A percentile compares a stretch with the other conserved stretches of the same genome.
phyloP scores from a whole-genome alignment of 2,329 filamentous ascomycete genomes.

The Cryphonectria radicalis region DNA sequence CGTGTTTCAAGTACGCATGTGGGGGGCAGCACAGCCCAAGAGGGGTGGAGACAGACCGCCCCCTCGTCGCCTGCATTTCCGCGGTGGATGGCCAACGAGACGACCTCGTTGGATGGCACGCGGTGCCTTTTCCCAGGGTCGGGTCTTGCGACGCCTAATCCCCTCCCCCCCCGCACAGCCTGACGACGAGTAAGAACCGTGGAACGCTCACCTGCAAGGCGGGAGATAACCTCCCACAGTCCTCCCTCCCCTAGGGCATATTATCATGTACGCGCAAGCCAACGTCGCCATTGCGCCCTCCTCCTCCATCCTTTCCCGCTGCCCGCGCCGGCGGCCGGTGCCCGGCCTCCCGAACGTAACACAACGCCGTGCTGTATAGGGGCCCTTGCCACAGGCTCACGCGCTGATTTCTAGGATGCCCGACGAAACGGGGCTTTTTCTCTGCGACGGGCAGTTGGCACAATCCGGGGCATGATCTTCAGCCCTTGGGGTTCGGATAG shows the following conservation, averaged over 20 bases:
- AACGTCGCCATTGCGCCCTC: not conserved
- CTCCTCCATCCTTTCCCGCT: not conserved
- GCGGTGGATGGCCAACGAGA: not conserved
- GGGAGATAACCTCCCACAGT: not conserved
- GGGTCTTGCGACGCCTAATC: not conserved
- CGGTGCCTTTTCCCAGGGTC: conserved; percentile 1
- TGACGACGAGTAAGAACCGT: not conserved
- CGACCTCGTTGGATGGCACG: conserved; percentile 15
- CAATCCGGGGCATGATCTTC: conserved; percentile 14
- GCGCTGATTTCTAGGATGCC: not conserved
- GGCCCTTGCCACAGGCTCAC: not conserved
- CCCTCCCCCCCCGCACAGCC: not conserved
- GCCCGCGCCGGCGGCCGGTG: conserved; percentile 1
- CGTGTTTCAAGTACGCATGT: conserved; percentile 28
- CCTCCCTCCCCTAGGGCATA: not conserved
- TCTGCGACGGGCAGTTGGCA: conserved; percentile 6
- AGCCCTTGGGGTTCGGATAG: conserved; percentile 14
- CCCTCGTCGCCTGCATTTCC: conserved; percentile 5
- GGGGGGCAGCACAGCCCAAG: conserved; percentile 14
- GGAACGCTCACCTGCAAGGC: not conserved
- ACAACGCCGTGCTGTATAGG: not conserved
- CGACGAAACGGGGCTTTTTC: not conserved
- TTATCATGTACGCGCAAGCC: not conserved
- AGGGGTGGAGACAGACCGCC: conserved; percentile 17
- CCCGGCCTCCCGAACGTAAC: conserved; percentile 3